Evolutionary conservation across 805 yeast genomes (phyloP), one percentile per base, ranked within the genome.

Genomic region (Wickerhamomyces strasburgensis): DNA sequence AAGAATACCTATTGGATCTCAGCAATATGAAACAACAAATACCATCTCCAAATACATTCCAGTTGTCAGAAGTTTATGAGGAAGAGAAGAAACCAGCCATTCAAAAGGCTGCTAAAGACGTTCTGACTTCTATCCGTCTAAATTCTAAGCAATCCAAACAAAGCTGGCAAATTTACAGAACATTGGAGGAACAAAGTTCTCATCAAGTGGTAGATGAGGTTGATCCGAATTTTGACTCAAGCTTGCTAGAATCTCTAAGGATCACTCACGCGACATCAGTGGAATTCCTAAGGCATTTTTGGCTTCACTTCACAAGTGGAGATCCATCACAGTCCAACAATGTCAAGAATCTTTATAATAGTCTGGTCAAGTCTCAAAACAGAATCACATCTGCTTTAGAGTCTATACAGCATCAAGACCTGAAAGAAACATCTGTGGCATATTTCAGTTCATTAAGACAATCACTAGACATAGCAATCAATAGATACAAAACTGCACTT

Each of bases 271-370:
- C 81, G 1, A 81, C 93, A 0, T 76, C 89, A 3, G 69, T 80
- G 26, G 94, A 84, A 56, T 84, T 84, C 53, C 58, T 84, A 28
- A 73, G 77, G 39, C 94, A 84, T 55, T 84, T 83, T 55, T 84
- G 89, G 83, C 54, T 70, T 1, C 80, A 77, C 52, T 74, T 74
- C 48, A 72, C 71, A 42, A 67, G 73, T 34, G 68, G 72, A 28
- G 68, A 65, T 38, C 60, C 70, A 2, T 56, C 70, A 27, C 71
- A 71, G 34, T 73, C 73, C 0, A 40, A 43, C 2, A 50, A 61
- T 7, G 56, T 78, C 23, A 65, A 68, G 35, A 70, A 66, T 33
- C 60, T 79, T 19, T 75, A 68, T 37, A 60, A 62, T 29, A 72
- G 80, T 35, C 50, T 75, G 7, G 53, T 60, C 9, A 78, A 76